A percentile compares a stretch with the other conserved stretches of the same genome.
Evolutionary conservation across 768 basidiomycete genomes (phyloP).

Genomic region (Gloeopeniophorella convolvens): DNA sequence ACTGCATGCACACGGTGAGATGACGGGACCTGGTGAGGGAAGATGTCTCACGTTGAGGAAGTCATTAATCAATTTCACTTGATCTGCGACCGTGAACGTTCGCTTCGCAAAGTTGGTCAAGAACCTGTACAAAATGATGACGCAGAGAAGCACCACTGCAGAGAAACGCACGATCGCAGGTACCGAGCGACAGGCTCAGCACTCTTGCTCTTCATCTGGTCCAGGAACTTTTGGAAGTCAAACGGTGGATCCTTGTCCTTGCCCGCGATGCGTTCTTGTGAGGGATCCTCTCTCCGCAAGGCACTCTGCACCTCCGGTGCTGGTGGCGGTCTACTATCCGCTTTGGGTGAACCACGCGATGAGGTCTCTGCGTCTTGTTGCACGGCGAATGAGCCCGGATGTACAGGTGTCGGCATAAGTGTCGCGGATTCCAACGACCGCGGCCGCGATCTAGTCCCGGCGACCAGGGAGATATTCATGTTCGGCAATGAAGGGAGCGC

Average conservation of each 20-base stretch:
- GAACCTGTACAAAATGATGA: slow-evolving; percentile 50
- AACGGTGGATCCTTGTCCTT: slow-evolving; percentile 46
- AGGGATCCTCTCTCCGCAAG: slow-evolving; percentile 23
- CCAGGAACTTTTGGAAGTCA: slow-evolving; percentile 92
- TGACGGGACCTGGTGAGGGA: background rate
- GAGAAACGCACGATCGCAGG: slow-evolving; percentile 77
- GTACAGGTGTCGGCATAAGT: slow-evolving; percentile 12
- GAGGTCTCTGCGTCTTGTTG: slow-evolving; percentile 7
- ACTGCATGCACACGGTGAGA: slow-evolving; percentile 41
- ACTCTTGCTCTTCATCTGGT: slow-evolving; percentile 83
- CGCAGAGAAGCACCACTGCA: background rate
- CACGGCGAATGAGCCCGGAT: slow-evolving; percentile 5
- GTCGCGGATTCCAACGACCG: slow-evolving; percentile 45
- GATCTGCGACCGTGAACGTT: slow-evolving; percentile 87
- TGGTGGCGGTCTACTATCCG: background rate
- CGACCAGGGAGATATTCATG: slow-evolving; percentile 16
- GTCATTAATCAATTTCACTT: slow-evolving; percentile 92
- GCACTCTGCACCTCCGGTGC: slow-evolving; percentile 3
- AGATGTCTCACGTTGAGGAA: slow-evolving; percentile 65
- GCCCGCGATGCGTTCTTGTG: slow-evolving; percentile 22
- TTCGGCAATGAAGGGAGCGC: slow-evolving; percentile 42
- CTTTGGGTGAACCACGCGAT: slow-evolving; percentile 15
- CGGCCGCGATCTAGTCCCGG: slow-evolving; percentile 35
- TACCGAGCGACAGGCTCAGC: slow-evolving; percentile 95
- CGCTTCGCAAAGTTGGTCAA: slow-evolving; percentile 89